A percentile compares a stretch with the other conserved stretches of the same genome.
Evolutionary conservation across 805 yeast species (phyloP).

Genomic region (Yamadazyma scolyti): DNA sequence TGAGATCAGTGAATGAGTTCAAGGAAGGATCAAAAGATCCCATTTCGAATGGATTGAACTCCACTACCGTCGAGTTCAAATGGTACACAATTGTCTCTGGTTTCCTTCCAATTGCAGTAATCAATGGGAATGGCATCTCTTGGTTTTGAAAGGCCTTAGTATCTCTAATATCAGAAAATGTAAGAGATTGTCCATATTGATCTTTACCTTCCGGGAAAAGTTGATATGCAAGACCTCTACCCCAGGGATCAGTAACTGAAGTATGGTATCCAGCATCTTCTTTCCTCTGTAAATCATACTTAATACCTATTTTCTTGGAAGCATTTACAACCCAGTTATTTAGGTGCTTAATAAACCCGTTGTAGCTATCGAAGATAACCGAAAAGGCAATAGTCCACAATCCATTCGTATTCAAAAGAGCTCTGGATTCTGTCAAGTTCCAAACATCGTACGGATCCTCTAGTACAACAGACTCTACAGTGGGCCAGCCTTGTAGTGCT

Average conservation of each 20-base stretch:
- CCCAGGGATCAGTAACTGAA: slow-evolving; percentile 79
- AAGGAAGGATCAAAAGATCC: slow-evolving; percentile 40
- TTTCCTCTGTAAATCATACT: slow-evolving; percentile 46
- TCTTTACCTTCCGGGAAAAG: slow-evolving; percentile 37
- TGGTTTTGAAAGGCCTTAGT: slow-evolving; percentile 24
- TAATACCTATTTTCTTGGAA: slow-evolving; percentile 39
- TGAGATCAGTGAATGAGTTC: slow-evolving; percentile 33
- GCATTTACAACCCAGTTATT: slow-evolving; percentile 21
- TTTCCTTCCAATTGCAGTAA: slow-evolving; percentile 32
- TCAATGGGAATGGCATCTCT: slow-evolving; percentile 40
- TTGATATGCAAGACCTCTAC: slow-evolving; percentile 68
- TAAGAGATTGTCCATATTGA: slow-evolving; percentile 19
- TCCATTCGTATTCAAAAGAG: slow-evolving; percentile 22
- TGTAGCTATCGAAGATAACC: slow-evolving; percentile 19
- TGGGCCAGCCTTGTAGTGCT: slow-evolving; percentile 67
- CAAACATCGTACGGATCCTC: slow-evolving; percentile 29
- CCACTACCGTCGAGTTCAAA: slow-evolving; percentile 36
- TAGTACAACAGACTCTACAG: slow-evolving; percentile 54
- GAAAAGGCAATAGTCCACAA: slow-evolving; percentile 16
- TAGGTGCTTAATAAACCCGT: slow-evolving; percentile 24
- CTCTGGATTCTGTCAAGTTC: slow-evolving; percentile 29
- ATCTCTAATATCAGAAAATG: slow-evolving; percentile 33
- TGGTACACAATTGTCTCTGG: slow-evolving; percentile 28
- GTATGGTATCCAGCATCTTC: slow-evolving; percentile 59
- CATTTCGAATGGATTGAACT: slow-evolving; percentile 40